Base-by-base conservation (phyloP, 768 basidiomycete genomes). In the Agrocybe chaxingu region DNA sequence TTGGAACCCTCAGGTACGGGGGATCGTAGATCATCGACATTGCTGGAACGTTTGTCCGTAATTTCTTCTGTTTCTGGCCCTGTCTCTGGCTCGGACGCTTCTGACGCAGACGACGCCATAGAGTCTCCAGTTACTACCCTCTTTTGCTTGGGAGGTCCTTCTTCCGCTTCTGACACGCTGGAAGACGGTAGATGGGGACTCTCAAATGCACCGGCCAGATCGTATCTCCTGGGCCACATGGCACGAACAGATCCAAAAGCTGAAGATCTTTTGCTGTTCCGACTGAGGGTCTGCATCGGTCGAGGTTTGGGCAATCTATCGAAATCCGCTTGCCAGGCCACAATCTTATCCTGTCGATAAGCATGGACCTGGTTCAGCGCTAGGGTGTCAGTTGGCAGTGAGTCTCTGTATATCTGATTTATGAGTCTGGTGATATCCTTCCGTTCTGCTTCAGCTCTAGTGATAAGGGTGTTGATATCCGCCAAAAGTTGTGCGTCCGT, bases 271-370 rank as follows among this genome's bases (percentile, higher is more conserved):
- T 81, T 81, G 34, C 70, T 70, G 47, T 64, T 72, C 57, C 75
- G 79, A 49, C 83, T 85, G 9, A 68, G 54, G 18, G 40, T 59
- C 63, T 77, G 74, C 55, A 67, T 66, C 59, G 76, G 73, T 58
- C 81, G 85, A 48, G 78, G 85, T 61, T 87, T 90, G 6, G 87
- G 87, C 29, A 98, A 75, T 45, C 84, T 81, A 58, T 92, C 89
- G 57, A 96, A 93, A 62, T 98, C 93, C 54, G 81, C 81, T 66
- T 99, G 94, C 91, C 95, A 98, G n/a, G 89, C 90, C 11, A 96
- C 92, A 42, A 96, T 92, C 64, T 87, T 88, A 59, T 96, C 92
- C 70, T 98, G 96, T 41, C 94, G 78, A 52, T 84, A 85, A 1
- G 89, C 84, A 42, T 94, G 84, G 4, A 94, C 88, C 57, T 82